These are phyloP conservation scores for Peniophora sp. DNA, from an alignment of 1,284 basidiomycete species.

Conservation along the genomic window DNA sequence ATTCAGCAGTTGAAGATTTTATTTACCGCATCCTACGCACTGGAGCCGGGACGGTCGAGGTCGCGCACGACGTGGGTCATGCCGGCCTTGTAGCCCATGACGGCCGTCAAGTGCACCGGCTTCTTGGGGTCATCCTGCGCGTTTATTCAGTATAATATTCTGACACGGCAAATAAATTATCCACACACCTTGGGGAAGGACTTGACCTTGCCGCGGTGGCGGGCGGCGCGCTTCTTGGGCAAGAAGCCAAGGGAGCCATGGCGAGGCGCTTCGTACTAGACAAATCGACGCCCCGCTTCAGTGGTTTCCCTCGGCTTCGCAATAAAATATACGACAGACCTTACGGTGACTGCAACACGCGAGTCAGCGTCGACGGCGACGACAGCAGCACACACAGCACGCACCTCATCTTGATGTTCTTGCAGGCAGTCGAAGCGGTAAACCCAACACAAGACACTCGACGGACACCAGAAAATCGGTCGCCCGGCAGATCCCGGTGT, in stretches of 20 bases:
- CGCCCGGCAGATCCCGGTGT: not conserved
- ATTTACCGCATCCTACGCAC: constrained; percentile 39
- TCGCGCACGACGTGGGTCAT: constrained; percentile 99
- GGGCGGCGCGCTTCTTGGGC: constrained; percentile 90
- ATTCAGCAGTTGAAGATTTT: constrained; percentile 8
- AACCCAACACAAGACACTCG: too few species aligned
- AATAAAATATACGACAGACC: constrained; percentile 19
- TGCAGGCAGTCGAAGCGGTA: constrained; percentile 9
- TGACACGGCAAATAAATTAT: not conserved
- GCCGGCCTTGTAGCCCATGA: constrained; percentile 99
- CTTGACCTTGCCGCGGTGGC: constrained; percentile 97
- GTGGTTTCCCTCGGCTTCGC: constrained; percentile 10
- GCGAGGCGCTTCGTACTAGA: constrained; percentile 90
- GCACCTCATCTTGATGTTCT: constrained; percentile 31
- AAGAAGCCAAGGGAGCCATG: constrained; percentile 92
- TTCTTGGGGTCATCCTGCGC: constrained; percentile 97
- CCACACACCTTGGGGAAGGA: constrained; percentile 84
- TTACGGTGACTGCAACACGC: constrained; percentile 28
- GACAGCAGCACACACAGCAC: constrained; percentile 9
- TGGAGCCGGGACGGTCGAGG: constrained; percentile 97
- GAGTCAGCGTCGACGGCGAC: not conserved
- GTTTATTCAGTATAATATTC: constrained; percentile 2
- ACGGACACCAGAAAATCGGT: not conserved
- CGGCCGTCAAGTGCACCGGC: constrained; percentile 96
- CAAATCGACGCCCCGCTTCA: constrained; percentile 15